These are phyloP conservation scores for Elsinoe ampelina DNA, from an alignment of 2,329 filamentous ascomycete species.

Conservation along the genomic window DNA sequence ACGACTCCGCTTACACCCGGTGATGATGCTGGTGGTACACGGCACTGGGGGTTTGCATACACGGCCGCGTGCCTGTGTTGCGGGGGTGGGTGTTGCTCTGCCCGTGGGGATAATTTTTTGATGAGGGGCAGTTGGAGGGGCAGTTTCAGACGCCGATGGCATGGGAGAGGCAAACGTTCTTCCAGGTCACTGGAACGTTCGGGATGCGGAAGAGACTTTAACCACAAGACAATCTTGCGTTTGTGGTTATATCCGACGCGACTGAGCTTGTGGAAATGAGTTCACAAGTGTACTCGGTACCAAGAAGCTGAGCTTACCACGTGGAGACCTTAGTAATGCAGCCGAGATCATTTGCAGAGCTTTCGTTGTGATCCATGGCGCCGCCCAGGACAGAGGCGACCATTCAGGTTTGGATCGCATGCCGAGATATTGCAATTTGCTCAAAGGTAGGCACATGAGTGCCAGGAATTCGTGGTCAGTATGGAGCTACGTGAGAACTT, in stretches of 20 bases:
- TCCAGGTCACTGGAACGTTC: background rate
- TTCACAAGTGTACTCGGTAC: background rate
- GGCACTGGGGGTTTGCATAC: background rate
- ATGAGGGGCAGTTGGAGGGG: background rate
- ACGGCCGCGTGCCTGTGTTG: background rate
- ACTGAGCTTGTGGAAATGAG: constrained; percentile 1
- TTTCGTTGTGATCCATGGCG: too few species aligned
- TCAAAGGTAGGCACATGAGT: too few species aligned
- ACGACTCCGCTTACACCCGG: constrained; percentile 3
- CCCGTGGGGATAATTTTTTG: constrained; percentile 7
- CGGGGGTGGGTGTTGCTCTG: background rate
- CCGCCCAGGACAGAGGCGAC: too few species aligned
- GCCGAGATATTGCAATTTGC: too few species aligned
- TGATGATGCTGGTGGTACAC: background rate
- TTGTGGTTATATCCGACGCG: background rate
- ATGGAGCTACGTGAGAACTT: too few species aligned
- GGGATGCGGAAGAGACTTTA: background rate
- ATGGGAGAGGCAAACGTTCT: background rate
- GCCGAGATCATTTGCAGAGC: background rate
- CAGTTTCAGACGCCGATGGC: background rate
- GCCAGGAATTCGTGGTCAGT: too few species aligned
- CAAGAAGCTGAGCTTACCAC: background rate
- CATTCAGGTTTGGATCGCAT: too few species aligned
- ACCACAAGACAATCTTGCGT: background rate
- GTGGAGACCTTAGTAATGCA: background rate